Percentiles rank a stretch among this genome's conserved stretches.
phyloP scores from a whole-genome alignment of 352 stramenopile genomes.

The Pythium angustatum region DNA sequence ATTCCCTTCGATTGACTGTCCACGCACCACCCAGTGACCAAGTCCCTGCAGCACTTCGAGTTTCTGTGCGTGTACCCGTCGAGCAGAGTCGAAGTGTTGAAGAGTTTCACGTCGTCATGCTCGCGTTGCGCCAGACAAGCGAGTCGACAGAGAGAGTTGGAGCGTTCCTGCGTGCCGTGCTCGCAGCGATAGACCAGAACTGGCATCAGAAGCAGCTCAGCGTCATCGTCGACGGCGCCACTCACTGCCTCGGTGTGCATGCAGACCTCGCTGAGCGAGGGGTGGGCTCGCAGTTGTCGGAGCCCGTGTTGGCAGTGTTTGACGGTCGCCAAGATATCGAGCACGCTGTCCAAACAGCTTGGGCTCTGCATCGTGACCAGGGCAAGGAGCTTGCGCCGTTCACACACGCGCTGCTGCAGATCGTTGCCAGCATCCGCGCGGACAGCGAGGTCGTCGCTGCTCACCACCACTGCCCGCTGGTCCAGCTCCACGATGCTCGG shows the following conservation, averaged over 20 bases:
- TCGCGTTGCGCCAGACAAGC: constrained; percentile 26
- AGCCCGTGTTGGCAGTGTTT: not conserved
- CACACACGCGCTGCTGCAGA: not conserved
- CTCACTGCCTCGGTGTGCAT: constrained; percentile 10
- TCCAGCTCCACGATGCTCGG: not conserved
- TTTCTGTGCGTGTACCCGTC: constrained; percentile 30
- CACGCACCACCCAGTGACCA: not conserved
- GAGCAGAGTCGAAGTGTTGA: constrained; percentile 17
- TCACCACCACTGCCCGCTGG: constrained; percentile 9
- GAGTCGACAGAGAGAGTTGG: constrained; percentile 18
- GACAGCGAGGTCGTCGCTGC: not conserved
- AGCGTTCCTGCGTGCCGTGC: not conserved
- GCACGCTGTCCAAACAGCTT: not conserved
- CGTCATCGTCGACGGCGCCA: constrained; percentile 10
- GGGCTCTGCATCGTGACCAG: constrained; percentile 2
- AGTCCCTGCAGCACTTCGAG: constrained; percentile 12
- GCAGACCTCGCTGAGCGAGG: not conserved
- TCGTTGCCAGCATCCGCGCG: not conserved
- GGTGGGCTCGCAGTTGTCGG: not conserved
- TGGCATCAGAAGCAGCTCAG: constrained; percentile 36
- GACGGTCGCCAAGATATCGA: constrained; percentile 4
- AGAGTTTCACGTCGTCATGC: constrained; percentile 32
- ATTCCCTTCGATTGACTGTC: constrained; percentile 16
- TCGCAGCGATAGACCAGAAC: constrained; percentile 31
- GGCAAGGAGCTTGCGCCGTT: not conserved